Base-by-base conservation (phyloP, 306 rosid genomes). In the Styphnolobium japonicum region DNA sequence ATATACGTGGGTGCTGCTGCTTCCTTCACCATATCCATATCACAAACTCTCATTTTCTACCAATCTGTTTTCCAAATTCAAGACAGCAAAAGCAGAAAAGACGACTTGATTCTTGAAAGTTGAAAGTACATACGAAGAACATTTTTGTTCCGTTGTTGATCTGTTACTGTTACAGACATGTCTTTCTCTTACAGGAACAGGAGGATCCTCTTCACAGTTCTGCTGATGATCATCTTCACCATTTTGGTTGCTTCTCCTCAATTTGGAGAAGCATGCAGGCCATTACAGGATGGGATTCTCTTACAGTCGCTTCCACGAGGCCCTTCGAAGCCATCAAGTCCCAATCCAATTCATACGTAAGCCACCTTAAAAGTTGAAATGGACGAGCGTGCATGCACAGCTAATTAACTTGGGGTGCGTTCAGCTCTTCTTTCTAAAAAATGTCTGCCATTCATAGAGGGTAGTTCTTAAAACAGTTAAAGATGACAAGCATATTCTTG, bases 231-330 rank as follows among this genome's bases (percentile, higher is more conserved):
- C 14, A 34, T 60, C 6, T 37, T 80, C 11, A 6, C 23, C 12
- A 34, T 81, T 22, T 27, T 89, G 57, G 53, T 85, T 42, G 52
- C 65, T 18, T 84, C 62, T 37, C 25, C 82, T 45, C 78, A 82
- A 33, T 18, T 70, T 7, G 93, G 78, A 60, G 91, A 71, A 72
- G 61, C 58, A 45, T 27, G 19, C 14, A 89, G 91, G 70, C 82
- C 74, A 31, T 65, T 90, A 53, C 58, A 51, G 36, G 85, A 53
- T 15, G 72, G 77, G 19, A 76, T 80, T 29, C 48, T 75, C 6
- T 37, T 82, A 42, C 83, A 82, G 67, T 22, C 46, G 33, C 80
- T 86, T 51, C 87, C 61, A 19, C 85, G 74, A 6, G 85, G 84
- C 3, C n/a, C 67, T 3, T 7, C 25, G 1, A 6, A n/a, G 1